phyloP scores from a whole-genome alignment of 176 grass and related monocot species.

The Zea luxurians region DNA sequence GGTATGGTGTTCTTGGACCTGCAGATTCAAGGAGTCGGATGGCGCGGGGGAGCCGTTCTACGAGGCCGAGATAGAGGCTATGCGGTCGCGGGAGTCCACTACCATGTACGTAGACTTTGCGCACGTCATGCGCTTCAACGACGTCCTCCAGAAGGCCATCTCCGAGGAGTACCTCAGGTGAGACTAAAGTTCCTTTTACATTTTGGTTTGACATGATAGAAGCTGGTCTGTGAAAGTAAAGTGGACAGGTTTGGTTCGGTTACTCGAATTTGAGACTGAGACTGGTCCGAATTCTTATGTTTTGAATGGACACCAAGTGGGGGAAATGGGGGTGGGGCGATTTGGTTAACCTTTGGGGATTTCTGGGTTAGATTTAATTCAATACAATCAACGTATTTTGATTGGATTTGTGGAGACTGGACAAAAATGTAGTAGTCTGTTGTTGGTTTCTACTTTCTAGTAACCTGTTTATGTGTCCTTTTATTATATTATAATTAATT shows the following conservation, averaged over 20 bases:
- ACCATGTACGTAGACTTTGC: slow-evolving; percentile 94
- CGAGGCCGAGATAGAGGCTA: slow-evolving; percentile 79
- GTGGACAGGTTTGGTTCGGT: neutral
- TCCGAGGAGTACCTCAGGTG: slow-evolving; percentile 91
- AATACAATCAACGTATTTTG: neutral
- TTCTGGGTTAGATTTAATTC: neutral
- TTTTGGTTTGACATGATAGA: neutral
- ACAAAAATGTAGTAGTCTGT: neutral
- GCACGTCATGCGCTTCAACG: slow-evolving; percentile 97
- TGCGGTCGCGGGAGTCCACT: slow-evolving; percentile 78
- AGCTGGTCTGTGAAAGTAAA: neutral
- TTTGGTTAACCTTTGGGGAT: neutral
- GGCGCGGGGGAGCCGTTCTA: slow-evolving; percentile 69
- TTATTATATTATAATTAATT: neutral
- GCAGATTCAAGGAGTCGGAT: slow-evolving; percentile 71
- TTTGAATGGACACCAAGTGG: neutral
- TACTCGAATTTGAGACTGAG: neutral
- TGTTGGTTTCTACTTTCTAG: neutral
- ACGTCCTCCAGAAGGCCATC: slow-evolving; percentile 90
- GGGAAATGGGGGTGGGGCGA: neutral
- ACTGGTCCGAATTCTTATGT: neutral
- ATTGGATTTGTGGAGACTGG: neutral
- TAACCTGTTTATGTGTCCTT: neutral
- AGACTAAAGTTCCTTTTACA: slow-evolving; percentile 7
- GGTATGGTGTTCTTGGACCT: neutral